These are phyloP conservation scores for Crocinoboletus sp. DNA, from an alignment of 1,284 basidiomycete genomes.

Conservation along the genomic window DNA sequence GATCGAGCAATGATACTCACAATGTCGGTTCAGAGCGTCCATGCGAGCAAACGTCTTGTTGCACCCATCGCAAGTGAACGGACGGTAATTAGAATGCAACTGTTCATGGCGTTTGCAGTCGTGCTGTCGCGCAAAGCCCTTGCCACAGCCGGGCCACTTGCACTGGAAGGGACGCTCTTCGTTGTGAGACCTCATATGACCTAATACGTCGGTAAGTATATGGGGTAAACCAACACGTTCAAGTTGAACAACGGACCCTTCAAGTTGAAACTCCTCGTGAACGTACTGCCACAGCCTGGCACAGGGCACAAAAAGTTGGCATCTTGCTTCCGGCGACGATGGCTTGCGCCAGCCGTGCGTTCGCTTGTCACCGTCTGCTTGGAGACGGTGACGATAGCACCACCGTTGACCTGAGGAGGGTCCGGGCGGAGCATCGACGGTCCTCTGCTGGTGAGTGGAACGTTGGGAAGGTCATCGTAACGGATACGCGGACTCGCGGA, in stretches of 20 bases:
- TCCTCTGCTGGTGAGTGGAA: conserved; percentile 24
- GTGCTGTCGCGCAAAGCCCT: conserved; percentile 81
- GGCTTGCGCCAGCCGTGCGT: conserved; percentile 68
- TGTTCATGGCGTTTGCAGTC: conserved; percentile 84
- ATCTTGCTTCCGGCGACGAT: conserved; percentile 66
- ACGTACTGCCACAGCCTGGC: conserved; percentile 76
- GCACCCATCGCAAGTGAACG: conserved; percentile 75
- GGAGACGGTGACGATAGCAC: conserved; percentile 16
- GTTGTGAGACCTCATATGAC: conserved; percentile 78
- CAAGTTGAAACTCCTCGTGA: conserved; percentile 78
- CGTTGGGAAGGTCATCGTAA: conserved; percentile 32
- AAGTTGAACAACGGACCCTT: conserved; percentile 48
- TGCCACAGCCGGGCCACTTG: conserved; percentile 81
- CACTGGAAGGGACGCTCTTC: conserved; percentile 82
- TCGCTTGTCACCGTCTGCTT: conserved; percentile 52
- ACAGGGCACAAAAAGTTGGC: conserved; percentile 73
- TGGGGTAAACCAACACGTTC: conserved; percentile 15
- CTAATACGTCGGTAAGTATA: conserved; percentile 33
- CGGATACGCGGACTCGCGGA: conserved; percentile 32
- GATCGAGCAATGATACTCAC: conserved; percentile 41
- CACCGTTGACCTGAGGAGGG: conserved; percentile 1
- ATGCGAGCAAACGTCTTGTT: conserved; percentile 74
- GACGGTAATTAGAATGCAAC: conserved; percentile 70
- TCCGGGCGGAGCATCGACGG: conserved; percentile 29
- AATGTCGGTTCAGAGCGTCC: conserved; percentile 74